Base-by-base conservation (phyloP, 2,329 filamentous ascomycete species). In the Pseudogymnoascus sp. region DNA sequence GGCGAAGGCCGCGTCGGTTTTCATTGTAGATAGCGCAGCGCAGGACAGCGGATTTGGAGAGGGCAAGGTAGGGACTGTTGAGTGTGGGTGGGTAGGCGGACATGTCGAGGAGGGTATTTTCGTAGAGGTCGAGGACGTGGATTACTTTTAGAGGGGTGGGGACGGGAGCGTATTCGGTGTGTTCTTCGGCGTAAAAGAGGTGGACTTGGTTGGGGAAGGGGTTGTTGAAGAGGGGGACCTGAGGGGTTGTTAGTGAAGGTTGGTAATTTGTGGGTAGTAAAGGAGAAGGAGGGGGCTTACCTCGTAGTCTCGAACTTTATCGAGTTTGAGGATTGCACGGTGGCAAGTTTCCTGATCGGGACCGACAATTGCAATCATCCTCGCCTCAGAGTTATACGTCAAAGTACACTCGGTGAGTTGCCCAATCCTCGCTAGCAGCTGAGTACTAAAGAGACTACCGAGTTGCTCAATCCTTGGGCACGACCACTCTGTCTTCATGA, bases 51-150 rank as follows among this genome's bases (percentile, higher is more conserved):
- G 66, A 61, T 38, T 62, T 49, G 5, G 59, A 21, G 9, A 72
- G 46, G 11, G 62, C 66, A 16, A 43, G 36, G 31, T 68, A 66
- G n/a, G 34, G 43, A 11, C 49, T 49, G 9, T n/a, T 28, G 11
- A 6, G 2, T 5, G 23, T 34, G 31, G 9, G 23, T 2, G 23
- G 31, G 23, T 34, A 62, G 36, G 38, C 42, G n/a, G 49, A 42
- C 25, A 63, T 49, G 7, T 69, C 67, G 12, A 73, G 42, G 1
- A 73, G 49, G 12, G 71, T 73, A 16, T 66, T 71, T 46, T 70
- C 64, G 37, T 70, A 66, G 14, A 66, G 62, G 37, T 69, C 65
- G 12, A 66, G 62, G 31, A 65, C 67, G 59, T 67, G 68, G n/a
- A 71, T 61, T 46, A 65, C 63, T 8, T 23, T 56, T 9, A 70